A percentile compares a stretch with the other conserved stretches of the same genome.
Conservation (phyloP, 139 green algal genomes). For the Asterochloris erici region DNA sequence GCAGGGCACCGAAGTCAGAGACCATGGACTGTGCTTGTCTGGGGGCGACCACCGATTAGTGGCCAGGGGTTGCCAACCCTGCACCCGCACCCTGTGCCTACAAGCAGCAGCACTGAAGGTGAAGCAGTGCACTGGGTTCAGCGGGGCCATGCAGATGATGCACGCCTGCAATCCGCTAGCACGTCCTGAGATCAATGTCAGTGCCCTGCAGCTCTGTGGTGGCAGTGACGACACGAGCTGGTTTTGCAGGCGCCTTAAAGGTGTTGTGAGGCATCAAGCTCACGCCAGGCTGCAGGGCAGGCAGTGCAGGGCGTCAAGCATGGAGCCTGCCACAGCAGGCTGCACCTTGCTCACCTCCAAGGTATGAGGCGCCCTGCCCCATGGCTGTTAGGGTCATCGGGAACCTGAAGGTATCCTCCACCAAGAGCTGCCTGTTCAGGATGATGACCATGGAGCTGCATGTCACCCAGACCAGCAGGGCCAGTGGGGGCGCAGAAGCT, state of each 20-base stretch:
- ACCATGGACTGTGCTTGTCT: background rate
- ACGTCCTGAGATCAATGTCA: too few relatives aligned
- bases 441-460: slow-evolving; percentile 61
- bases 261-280: background rate
- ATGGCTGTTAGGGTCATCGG: slow-evolving; percentile 55
- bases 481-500: background rate
- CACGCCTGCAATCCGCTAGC: too few relatives aligned
- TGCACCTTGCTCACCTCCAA: slow-evolving; percentile 10
- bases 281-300: background rate
- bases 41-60: too few relatives aligned
- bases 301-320: background rate
- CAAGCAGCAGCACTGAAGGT: too few relatives aligned
- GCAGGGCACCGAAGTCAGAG: background rate
- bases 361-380: slow-evolving; percentile 37
- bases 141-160: too few relatives aligned
- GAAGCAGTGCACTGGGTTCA: too few relatives aligned
- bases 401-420: slow-evolving; percentile 50
- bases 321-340: background rate
- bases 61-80: too few relatives aligned
- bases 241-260: too few relatives aligned
- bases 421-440: slow-evolving; percentile 56
- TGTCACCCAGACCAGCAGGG: slow-evolving; percentile 44
- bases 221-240: too few relatives aligned
- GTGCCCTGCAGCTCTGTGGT: too few relatives aligned
- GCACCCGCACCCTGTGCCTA: too few relatives aligned